Conservation (phyloP, 305 asterid genomes). For the Fraxinus sp. region DNA sequence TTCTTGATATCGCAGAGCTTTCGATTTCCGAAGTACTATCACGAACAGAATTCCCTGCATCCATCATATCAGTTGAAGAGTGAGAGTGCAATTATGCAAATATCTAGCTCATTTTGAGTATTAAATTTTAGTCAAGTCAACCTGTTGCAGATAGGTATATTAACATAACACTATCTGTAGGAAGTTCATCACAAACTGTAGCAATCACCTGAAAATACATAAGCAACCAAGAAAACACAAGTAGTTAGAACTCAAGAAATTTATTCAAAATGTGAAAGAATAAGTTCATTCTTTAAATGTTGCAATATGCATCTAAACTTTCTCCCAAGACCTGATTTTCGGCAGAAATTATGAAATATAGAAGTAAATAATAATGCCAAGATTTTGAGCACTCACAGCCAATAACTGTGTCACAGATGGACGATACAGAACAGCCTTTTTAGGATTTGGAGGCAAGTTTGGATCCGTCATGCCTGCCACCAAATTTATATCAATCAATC, state of each 20-base stretch:
- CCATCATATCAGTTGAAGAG: constrained; percentile 29
- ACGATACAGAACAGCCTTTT: constrained; percentile 79
- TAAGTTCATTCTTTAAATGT: neutral
- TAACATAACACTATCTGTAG: constrained; percentile 75
- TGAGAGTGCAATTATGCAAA: constrained; percentile 2
- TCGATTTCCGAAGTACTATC: constrained; percentile 46
- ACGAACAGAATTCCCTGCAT: constrained; percentile 54
- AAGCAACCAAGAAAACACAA: constrained; percentile 19
- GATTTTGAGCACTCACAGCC: constrained; percentile 66
- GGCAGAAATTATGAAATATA: constrained; percentile 11
- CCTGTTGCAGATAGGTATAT: constrained; percentile 86
- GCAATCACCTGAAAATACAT: constrained; percentile 70
- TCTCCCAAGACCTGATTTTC: constrained; percentile 12
- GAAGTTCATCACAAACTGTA: constrained; percentile 82
- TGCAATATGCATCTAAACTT: neutral
- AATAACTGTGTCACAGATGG: constrained; percentile 82
- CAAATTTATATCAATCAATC: constrained; percentile 78
- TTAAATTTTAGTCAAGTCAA: constrained; percentile 27
- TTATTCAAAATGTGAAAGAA: constrained; percentile 1
- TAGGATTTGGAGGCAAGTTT: constrained; percentile 90
- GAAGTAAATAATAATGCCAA: constrained; percentile 14
- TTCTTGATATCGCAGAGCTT: constrained; percentile 53
- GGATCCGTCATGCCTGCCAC: constrained; percentile 94
- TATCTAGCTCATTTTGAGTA: constrained; percentile 21
- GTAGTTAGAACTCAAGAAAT: constrained; percentile 15